Conservation (phyloP, 148 eudicot genomes). For the Mesembryanthemum crystallinum region DNA sequence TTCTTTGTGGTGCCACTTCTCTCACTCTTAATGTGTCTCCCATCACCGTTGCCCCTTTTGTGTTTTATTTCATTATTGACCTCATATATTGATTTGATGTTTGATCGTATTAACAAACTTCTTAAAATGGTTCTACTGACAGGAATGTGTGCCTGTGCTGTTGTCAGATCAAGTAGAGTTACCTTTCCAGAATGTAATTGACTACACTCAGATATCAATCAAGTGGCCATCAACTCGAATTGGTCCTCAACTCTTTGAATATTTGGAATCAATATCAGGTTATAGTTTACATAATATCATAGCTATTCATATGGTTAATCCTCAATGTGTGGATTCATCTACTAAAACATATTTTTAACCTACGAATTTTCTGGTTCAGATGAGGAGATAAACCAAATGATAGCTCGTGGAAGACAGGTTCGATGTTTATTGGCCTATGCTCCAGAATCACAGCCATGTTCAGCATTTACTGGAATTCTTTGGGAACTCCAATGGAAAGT, state of each 20-base stretch:
- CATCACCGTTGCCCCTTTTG: not conserved
- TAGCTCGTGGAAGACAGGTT: conserved; percentile 59
- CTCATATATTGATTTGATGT: not conserved
- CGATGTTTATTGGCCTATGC: conserved; percentile 84
- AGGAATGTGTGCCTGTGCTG: conserved; percentile 96
- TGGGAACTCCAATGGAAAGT: conserved; percentile 94
- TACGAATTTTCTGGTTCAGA: conserved; percentile 57
- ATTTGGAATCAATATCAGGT: conserved; percentile 92
- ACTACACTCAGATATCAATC: conserved; percentile 79
- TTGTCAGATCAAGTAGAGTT: conserved; percentile 86
- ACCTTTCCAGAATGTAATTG: conserved; percentile 84
- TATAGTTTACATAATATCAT: conserved; percentile 3
- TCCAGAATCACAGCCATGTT: conserved; percentile 72
- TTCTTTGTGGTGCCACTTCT: conserved; percentile 84
- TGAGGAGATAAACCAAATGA: conserved; percentile 74
- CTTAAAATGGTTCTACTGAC: conserved; percentile 27
- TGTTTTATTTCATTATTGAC: too few species aligned
- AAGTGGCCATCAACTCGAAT: conserved; percentile 88
- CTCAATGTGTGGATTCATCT: not conserved
- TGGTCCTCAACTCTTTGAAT: conserved; percentile 71
- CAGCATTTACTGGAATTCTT: conserved; percentile 72
- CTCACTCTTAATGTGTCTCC: conserved; percentile 3
- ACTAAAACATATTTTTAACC: too few species aligned
- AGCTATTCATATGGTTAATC: not conserved
- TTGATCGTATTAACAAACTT: not conserved